Base-by-base conservation (phyloP, 345 rosid genomes). In the Salix purpurea region DNA sequence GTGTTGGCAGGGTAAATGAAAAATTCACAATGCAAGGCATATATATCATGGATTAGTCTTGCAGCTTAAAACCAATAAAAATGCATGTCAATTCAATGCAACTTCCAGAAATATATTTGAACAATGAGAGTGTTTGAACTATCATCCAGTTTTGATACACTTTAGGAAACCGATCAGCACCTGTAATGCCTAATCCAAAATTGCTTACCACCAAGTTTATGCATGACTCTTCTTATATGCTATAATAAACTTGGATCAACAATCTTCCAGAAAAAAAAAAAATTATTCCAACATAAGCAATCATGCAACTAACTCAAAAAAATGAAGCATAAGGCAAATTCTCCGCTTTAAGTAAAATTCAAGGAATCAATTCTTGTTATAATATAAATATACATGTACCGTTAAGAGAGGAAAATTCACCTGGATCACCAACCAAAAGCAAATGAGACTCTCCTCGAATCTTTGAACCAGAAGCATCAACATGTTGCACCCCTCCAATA, bases 361-460 rank as follows among this genome's bases (percentile, higher is more conserved):
- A 69, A 77, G 32, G 72, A 13, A 39, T 37, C 48, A 48, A 39
- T 72, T 58, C 13, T 36, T 15, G 14, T 34, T 34, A 54, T 3
- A n/a, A n/a, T n/a, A n/a, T n/a, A 12, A 58, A 37, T 32, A 7
- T 61, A 34, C 13, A 16, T 70, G 56, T 9, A 69, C 76, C 26
- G 71, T 7, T 24, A 36, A 48, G 15, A 74, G 19, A 52, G 65
- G 12, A 80, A 77, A 19, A 69, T 46, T 61, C 72, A 94, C 99
- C 99, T 78, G 99, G 97, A 85, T 95, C 97, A 75, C 99, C 99
- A 74, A 95, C 92, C 71, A 95, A 89, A 87, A 95, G 99, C 83
- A 95, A 90, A 79, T 95, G 97, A 79, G 97, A 93, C 74, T 95
- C 97, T 80, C 99, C 99, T 32, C 97, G 92, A 78, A 95, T 88